Evolutionary conservation across 2,329 filamentous ascomycete species (phyloP), one percentile per base, ranked within the genome.

Genomic region (Cladorrhinum sp.): DNA sequence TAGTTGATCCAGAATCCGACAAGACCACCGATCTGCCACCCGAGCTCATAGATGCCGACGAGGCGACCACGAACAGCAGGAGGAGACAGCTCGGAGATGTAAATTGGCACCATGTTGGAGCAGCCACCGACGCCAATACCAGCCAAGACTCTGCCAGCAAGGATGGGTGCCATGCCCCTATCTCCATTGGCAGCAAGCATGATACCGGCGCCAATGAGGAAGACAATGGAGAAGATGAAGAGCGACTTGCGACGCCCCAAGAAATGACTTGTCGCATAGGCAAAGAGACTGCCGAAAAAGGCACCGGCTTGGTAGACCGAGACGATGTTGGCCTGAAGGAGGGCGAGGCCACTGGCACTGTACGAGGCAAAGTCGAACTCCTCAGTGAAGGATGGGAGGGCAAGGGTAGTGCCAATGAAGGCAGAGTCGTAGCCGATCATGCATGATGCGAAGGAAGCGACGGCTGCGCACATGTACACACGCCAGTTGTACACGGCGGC

Each of bases 231-330:
- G 70, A 87, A 89, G 51, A 85, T 64, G 64, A 86, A 76, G 2
- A 93, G 78, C 22, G 85, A 87, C 70, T 79, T 82, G 68, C 84
- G 84, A 22, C 90, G 83, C 25, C 90, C 90, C 63, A 88, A 76
- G 71, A 82, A 90, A 76, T 88, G 86, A 27, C 83, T 85, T 32
- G 84, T 81, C 8, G 78, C 80, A 66, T 89, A 92, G 59, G 86
- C 88, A 62, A 83, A 81, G 45, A 92, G 76, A n/a, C 87, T 85
- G 55, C 91, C 91, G 67, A 93, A 93, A 77, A 95, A 93, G 62
- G 90, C 90, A 61, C 90, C 90, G 9, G 90, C 91, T 74, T 93
- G 91, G 76, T 91, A 93, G 57, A 89, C 84, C 24, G 88, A 92
- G 55, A 92, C 90, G 63, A 93, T 92, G 72, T 93, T 93, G 68